Percentiles rank a stretch among this genome's conserved stretches.
Evolutionary conservation across 495 filamentous ascomycete species (phyloP).

Genomic region (Wilcoxina mikolae): DNA sequence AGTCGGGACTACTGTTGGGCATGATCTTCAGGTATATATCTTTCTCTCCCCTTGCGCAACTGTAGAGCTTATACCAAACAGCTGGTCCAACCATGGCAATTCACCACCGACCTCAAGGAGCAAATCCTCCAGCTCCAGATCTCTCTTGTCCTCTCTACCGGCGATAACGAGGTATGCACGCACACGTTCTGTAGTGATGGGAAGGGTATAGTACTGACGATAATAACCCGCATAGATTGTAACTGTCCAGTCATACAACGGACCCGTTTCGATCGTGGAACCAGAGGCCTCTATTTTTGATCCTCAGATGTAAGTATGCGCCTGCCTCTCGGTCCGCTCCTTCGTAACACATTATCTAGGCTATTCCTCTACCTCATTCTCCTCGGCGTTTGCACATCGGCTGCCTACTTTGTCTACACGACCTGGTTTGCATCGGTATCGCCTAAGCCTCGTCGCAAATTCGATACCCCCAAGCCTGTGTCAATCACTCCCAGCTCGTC

Average conservation of each 20-base stretch:
- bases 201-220: too few relatives aligned
- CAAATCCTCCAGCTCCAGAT: conserved; percentile 72
- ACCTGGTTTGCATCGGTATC: conserved; percentile 95
- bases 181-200: too few relatives aligned
- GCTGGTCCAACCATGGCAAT: conserved; percentile 53
- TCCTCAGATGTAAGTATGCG: conserved; percentile 68
- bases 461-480: conserved; percentile 27
- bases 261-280: conserved; percentile 79
- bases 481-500: conserved; percentile 10
- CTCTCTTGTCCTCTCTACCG: conserved; percentile 54
- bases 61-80: too few relatives aligned
- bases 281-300: conserved; percentile 86
- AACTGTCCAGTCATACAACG: conserved; percentile 70
- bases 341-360: conserved; percentile 33
- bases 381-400: conserved; percentile 55
- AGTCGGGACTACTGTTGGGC: conserved; percentile 37
- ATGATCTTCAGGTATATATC: too few relatives aligned
- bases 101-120: conserved; percentile 83
- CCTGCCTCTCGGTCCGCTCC: conserved; percentile 10
- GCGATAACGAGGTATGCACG: conserved; percentile 44
- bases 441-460: conserved; percentile 61
- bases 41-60: too few relatives aligned
- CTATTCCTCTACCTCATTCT: conserved; percentile 98
- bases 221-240: too few relatives aligned
- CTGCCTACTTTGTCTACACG: conserved; percentile 90